These are phyloP conservation scores for Gossypium schwendimanii DNA, from an alignment of 441 rosid genomes.

Conservation along the genomic window DNA sequence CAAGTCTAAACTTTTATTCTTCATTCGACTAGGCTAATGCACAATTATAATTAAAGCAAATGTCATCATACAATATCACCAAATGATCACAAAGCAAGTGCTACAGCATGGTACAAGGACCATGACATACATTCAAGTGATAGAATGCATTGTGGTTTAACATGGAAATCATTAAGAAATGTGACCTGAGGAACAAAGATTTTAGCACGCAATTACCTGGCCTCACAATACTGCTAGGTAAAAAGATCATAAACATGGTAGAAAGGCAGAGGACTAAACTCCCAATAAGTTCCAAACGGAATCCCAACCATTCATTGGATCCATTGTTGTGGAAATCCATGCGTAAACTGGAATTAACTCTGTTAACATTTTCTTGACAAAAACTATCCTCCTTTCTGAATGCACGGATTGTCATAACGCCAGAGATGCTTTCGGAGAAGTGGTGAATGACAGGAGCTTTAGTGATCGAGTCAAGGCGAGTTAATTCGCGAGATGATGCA, in stretches of 20 bases:
- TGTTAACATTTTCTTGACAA: conserved; percentile 54
- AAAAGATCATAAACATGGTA: conserved; percentile 69
- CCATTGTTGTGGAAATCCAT: conserved; percentile 90
- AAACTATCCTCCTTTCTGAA: conserved; percentile 52
- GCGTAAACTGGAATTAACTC: conserved; percentile 62
- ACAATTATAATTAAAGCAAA: not conserved
- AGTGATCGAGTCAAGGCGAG: conserved; percentile 85
- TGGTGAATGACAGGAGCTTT: conserved; percentile 94
- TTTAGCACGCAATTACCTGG: conserved; percentile 53
- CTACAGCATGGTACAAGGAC: not conserved
- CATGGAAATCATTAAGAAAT: not conserved
- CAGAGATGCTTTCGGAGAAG: conserved; percentile 88
- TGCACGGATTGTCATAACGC: conserved; percentile 77
- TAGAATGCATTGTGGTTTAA: not conserved
- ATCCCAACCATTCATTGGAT: conserved; percentile 87
- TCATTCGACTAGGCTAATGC: not conserved
- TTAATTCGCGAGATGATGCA: conserved; percentile 73
- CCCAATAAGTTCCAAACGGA: conserved; percentile 84
- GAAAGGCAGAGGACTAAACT: conserved; percentile 73
- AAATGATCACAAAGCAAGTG: not conserved
- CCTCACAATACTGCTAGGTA: conserved; percentile 69
- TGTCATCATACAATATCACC: not conserved
- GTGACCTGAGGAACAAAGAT: not conserved
- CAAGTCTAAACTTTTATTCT: not conserved
- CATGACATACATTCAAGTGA: not conserved